A percentile compares a stretch with the other conserved stretches of the same genome.
These are phyloP conservation scores for Solanum infundibuliforme DNA, from an alignment of 257 asterid genomes.

Conservation along the genomic window DNA sequence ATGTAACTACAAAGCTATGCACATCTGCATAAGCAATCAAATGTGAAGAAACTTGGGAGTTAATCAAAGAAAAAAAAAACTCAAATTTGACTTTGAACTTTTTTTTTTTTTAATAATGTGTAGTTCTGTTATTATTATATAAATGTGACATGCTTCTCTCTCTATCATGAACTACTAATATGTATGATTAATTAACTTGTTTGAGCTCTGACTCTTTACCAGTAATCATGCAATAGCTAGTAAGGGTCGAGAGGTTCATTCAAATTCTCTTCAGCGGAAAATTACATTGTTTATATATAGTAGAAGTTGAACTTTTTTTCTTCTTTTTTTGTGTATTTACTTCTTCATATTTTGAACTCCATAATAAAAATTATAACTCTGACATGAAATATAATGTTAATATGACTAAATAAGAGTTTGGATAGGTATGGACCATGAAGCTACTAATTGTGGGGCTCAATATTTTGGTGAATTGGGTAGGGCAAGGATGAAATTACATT, in stretches of 20 bases:
- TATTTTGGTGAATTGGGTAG: neutral
- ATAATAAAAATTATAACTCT: no score
- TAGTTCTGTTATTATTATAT: neutral
- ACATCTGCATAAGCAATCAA: neutral
- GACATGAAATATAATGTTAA: no score
- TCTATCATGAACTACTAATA: neutral
- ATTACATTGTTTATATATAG: no score
- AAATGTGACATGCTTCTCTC: neutral
- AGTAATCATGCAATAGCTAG: no score
- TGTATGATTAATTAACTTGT: neutral
- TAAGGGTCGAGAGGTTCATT: neutral
- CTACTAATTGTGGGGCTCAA: neutral
- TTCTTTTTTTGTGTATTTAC: no score
- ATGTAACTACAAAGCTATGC: neutral
- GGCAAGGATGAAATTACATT: neutral
- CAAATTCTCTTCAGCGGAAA: rapidly evolving
- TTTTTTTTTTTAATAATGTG: neutral
- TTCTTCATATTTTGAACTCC: no score
- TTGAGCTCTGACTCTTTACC: neutral
- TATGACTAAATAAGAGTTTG: neutral
- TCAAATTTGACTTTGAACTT: neutral
- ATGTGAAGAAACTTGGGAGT: neutral
- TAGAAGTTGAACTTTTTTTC: no score
- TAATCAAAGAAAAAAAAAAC: neutral
- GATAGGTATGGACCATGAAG: neutral